Evolutionary conservation across 2,329 filamentous ascomycete genomes (phyloP), one percentile per base, ranked within the genome.

Genomic region (Amylocarpus encephaloides): DNA sequence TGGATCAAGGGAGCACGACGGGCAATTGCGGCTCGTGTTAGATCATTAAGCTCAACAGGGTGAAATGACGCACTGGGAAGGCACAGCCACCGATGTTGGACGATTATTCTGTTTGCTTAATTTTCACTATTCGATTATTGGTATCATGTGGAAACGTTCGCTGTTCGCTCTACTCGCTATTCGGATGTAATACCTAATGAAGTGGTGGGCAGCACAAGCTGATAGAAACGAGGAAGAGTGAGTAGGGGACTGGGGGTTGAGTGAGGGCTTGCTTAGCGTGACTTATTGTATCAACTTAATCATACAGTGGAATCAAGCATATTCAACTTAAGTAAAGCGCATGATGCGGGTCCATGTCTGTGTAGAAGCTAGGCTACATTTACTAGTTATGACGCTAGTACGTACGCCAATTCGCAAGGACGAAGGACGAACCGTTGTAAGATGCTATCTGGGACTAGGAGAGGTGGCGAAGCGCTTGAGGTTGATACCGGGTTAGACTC

Each of bases 1-100:
- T 65, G 62, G 63, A 38, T 64, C 18, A 62, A 55, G 40, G 60
- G 54, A 30, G 60, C 61, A 36, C 53, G 56, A 52, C 50, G 49
- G 30, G 58, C 53, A 5, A 57, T 65, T 22, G 48, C 50, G 36
- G 51, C 56, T 51, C 60, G 57, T 43, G 55, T 58, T 13, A 60
- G 54, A 50, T 51, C 53, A 35, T 45, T 56, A 43, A 54, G 47
- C 30, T 50, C 49, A 43, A 18, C 26, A 36, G 43, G 38, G 19
- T 46, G 30, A 22, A 33, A 43, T 29, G 32, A 45, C 34, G 49
- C 10, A 42, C 26, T 43, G 19, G 40, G 38, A 35, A n/a, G 9
- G 30, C 45, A 18, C 36, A 3, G 26, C 44, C 15, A 16, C n/a
- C 16, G 16, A 39, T 12, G 35, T 45, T 43, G n/a, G n/a, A 16